Evolutionary conservation across 176 grass and related monocot species (phyloP).

Genomic region (Eragrostis curvula): DNA sequence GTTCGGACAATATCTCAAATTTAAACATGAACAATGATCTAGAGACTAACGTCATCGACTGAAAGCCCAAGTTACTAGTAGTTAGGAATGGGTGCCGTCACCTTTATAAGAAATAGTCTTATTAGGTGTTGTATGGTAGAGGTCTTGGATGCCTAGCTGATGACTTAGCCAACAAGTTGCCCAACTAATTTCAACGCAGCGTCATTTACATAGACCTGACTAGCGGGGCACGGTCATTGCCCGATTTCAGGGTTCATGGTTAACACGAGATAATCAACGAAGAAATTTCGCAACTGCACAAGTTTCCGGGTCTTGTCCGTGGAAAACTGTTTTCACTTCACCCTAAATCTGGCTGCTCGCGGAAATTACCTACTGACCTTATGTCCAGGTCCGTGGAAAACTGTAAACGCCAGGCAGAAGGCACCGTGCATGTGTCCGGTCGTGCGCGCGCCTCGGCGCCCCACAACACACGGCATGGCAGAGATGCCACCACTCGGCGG

Average conservation of each 20-base stretch:
- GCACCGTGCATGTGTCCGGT: not conserved
- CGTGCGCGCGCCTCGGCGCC: not conserved
- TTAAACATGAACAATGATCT: too few species aligned
- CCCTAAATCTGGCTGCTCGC: not conserved
- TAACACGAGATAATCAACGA: not conserved
- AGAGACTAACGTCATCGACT: too few species aligned
- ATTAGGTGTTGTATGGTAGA: not conserved
- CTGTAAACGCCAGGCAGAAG: not conserved
- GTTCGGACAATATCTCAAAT: too few species aligned
- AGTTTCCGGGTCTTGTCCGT: not conserved
- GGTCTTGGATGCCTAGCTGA: not conserved
- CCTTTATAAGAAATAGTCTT: not conserved
- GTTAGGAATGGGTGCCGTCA: not conserved
- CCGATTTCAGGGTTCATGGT: too few species aligned
- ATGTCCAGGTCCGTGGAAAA: too few species aligned
- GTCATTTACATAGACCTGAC: not conserved
- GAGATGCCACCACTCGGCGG: not conserved
- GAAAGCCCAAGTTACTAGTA: not conserved
- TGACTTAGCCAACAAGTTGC: not conserved
- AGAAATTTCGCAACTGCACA: not conserved
- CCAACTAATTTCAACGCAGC: not conserved
- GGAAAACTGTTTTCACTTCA: not conserved
- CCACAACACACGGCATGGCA: constrained; percentile 12
- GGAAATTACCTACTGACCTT: not conserved
- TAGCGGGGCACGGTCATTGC: too few species aligned